A percentile compares a stretch with the other conserved stretches of the same genome.
These are phyloP conservation scores for Cucurbita maxima DNA, from an alignment of 306 rosid genomes.

Conservation along the genomic window DNA sequence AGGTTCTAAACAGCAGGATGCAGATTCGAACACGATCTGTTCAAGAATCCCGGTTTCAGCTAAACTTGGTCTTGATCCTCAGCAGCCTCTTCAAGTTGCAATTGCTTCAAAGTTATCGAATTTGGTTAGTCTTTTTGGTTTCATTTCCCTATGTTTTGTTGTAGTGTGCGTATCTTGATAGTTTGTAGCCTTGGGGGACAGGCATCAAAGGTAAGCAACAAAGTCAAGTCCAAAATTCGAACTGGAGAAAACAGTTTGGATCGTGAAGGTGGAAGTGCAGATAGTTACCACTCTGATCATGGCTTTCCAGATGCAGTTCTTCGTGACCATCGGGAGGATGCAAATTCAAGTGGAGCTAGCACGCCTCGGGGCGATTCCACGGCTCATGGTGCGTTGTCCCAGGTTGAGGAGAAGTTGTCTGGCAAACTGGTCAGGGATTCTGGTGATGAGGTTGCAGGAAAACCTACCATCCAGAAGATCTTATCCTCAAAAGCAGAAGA, in stretches of 20 bases:
- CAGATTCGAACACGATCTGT: constrained; percentile 22
- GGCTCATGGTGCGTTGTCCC: constrained; percentile 42
- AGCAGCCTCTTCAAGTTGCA: constrained; percentile 72
- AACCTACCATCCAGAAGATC: constrained; percentile 42
- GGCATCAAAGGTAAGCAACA: constrained; percentile 92
- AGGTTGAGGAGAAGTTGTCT: constrained; percentile 39
- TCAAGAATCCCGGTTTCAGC: constrained; percentile 30
- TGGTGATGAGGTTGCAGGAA: constrained; percentile 61
- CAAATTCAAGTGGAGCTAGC: constrained; percentile 85
- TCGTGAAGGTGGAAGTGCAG: constrained; percentile 65
- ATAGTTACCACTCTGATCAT: constrained; percentile 52
- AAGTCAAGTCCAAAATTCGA: constrained; percentile 67
- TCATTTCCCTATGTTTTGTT: constrained; percentile 18
- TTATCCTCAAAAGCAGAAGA: constrained; percentile 71
- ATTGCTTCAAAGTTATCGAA: constrained; percentile 71
- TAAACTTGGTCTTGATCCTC: constrained; percentile 80
- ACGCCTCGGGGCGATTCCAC: constrained; percentile 76
- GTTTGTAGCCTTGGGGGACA: constrained; percentile 27
- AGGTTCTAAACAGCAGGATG: constrained; percentile 17
- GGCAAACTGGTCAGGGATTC: constrained; percentile 43
- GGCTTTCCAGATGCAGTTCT: constrained; percentile 29
- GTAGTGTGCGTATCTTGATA: constrained; percentile 25
- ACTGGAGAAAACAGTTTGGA: constrained; percentile 42
- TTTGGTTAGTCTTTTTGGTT: constrained; percentile 60
- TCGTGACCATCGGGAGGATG: constrained; percentile 68